These are phyloP conservation scores for Aegilops umbellulata DNA, from an alignment of 176 grass and related monocot genomes.

Conservation along the genomic window DNA sequence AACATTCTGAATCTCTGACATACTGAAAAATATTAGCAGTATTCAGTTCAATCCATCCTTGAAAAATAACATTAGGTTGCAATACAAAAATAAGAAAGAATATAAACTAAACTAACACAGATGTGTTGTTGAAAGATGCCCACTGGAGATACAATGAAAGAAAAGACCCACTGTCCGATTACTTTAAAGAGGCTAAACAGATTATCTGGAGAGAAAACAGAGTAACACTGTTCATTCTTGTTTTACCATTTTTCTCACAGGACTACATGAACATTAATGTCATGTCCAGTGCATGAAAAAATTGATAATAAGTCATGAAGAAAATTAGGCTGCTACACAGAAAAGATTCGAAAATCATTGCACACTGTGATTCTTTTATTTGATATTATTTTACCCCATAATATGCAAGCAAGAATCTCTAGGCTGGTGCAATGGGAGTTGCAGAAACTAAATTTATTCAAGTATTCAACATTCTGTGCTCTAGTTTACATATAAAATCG, in stretches of 20 bases:
- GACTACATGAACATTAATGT: background rate
- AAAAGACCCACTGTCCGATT: background rate
- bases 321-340: background rate
- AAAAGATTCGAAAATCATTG: background rate
- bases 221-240: constrained; percentile 8
- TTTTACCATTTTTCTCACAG: background rate
- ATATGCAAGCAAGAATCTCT: background rate
- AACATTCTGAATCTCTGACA: constrained; percentile 92
- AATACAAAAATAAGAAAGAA: background rate
- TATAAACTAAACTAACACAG: background rate
- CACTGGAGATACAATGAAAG: background rate
- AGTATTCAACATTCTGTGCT: background rate
- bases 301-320: background rate
- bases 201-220: constrained; percentile 3
- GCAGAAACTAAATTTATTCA: background rate
- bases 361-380: background rate
- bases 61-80: background rate
- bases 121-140: constrained; percentile 3
- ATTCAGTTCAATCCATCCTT: constrained; percentile 24
- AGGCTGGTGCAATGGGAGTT: background rate
- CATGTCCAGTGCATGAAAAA: constrained; percentile 10
- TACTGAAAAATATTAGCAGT: constrained; percentile 49
- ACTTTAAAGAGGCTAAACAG: background rate
- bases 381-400: background rate
- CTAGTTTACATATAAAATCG: background rate